Conservation (phyloP, 768 basidiomycete genomes). For the Naganishia onofrii region DNA sequence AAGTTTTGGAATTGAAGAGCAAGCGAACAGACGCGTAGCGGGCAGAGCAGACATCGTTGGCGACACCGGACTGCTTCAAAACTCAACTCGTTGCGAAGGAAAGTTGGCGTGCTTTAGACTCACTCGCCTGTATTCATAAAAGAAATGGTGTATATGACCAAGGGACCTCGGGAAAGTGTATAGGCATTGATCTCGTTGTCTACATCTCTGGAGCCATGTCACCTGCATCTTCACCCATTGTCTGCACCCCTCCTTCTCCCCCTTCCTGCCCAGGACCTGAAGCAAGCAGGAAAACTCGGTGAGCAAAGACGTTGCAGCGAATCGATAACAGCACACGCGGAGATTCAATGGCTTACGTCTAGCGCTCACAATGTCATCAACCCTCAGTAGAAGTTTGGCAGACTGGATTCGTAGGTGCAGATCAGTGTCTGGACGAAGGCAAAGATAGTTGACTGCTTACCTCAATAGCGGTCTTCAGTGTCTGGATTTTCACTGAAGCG, state of each 20-base stretch:
- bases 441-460: slow-evolving; percentile 52
- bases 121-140: too few species aligned
- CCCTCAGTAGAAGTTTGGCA: slow-evolving; percentile 82
- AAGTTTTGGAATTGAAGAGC: too few species aligned
- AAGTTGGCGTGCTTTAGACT: too few species aligned
- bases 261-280: slow-evolving; percentile 40
- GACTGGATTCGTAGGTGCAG: slow-evolving; percentile 57
- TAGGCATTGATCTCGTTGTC: not conserved
- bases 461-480: slow-evolving; percentile 94
- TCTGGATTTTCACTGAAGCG: slow-evolving; percentile 97
- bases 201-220: slow-evolving; percentile 42
- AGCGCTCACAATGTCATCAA: slow-evolving; percentile 77
- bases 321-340: not conserved
- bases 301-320: not conserved
- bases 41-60: too few species aligned
- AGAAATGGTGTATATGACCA: too few species aligned
- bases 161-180: too few species aligned
- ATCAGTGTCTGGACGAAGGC: not conserved
- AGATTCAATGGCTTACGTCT: slow-evolving; percentile 30
- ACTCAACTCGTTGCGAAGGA: too few species aligned
- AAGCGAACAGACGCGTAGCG: too few species aligned
- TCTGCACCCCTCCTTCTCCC: slow-evolving; percentile 46
- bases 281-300: not conserved
- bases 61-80: too few species aligned
- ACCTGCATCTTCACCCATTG: slow-evolving; percentile 46